Conservation (phyloP, 768 basidiomycete species). For the Hebeloma cylindrosporum region DNA sequence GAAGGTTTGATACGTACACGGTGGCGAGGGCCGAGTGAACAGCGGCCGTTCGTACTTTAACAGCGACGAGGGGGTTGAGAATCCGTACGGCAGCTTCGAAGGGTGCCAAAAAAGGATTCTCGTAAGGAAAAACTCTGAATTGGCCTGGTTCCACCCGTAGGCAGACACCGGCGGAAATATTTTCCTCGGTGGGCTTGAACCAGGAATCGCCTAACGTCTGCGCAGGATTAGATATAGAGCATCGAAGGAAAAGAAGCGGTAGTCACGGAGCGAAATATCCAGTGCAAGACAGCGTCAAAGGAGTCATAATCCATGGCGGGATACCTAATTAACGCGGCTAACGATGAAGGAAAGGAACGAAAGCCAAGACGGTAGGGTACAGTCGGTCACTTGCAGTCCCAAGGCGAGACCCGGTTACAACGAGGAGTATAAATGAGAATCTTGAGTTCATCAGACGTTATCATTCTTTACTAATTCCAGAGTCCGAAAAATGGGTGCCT, state of each 20-base stretch:
- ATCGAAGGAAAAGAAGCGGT: slow-evolving; percentile 7
- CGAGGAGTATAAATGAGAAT: slow-evolving; percentile 41
- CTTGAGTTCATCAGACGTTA: slow-evolving; percentile 32
- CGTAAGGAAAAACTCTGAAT: slow-evolving; percentile 84
- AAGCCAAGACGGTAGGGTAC: slow-evolving; percentile 36
- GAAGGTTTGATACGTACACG: slow-evolving; percentile 53
- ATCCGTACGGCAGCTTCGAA: slow-evolving; percentile 77
- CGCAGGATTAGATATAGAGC: not conserved
- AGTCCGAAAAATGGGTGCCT: slow-evolving; percentile 27
- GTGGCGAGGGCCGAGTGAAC: slow-evolving; percentile 76
- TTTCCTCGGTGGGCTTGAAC: slow-evolving; percentile 86
- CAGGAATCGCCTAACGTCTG: slow-evolving; percentile 82
- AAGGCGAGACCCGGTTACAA: slow-evolving; percentile 25
- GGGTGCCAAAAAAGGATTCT: slow-evolving; percentile 75
- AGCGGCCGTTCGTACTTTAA: slow-evolving; percentile 77
- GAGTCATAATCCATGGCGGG: slow-evolving; percentile 72
- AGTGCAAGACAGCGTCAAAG: slow-evolving; percentile 77
- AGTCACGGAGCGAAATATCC: slow-evolving; percentile 72
- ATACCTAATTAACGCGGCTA: slow-evolving; percentile 30
- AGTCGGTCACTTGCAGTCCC: slow-evolving; percentile 29
- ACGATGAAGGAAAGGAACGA: slow-evolving; percentile 24
- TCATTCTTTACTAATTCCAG: slow-evolving; percentile 33
- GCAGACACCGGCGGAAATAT: slow-evolving; percentile 77
- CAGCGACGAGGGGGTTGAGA: slow-evolving; percentile 83
- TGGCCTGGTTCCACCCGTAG: slow-evolving; percentile 64